A percentile compares a stretch with the other conserved stretches of the same genome.
These are phyloP conservation scores for Parachaetomium inaequale DNA, from an alignment of 495 filamentous ascomycete species.

Conservation along the genomic window DNA sequence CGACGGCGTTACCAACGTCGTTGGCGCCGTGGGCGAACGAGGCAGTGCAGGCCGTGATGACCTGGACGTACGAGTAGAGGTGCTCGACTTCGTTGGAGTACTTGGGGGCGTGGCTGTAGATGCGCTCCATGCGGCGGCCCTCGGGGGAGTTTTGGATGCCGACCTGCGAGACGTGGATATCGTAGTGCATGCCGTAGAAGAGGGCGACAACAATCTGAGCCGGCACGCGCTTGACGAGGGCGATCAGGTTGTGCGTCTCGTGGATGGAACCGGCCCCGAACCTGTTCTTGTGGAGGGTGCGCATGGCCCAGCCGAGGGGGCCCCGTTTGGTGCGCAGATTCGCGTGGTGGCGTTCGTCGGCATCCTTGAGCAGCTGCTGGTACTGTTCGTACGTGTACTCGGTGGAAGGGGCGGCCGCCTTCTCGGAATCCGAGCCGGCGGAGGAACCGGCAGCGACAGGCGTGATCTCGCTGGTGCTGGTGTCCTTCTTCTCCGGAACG, in stretches of 20 bases:
- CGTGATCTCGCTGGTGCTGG: constrained; percentile 32
- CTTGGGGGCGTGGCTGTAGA: constrained; percentile 59
- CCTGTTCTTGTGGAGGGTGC: constrained; percentile 62
- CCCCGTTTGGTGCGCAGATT: constrained; percentile 55
- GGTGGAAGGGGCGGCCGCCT: constrained; percentile 43
- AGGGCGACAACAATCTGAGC: constrained; percentile 52
- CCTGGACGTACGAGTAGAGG: constrained; percentile 70
- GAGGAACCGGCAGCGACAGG: neutral
- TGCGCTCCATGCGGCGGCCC: constrained; percentile 56
- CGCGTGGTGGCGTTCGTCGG: constrained; percentile 48
- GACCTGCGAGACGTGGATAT: constrained; percentile 66
- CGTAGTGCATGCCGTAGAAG: constrained; percentile 68
- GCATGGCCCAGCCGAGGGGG: constrained; percentile 70
- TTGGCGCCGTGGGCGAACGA: constrained; percentile 80
- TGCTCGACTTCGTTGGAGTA: constrained; percentile 76
- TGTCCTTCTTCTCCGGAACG: constrained; percentile 41
- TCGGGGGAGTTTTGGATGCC: constrained; percentile 63
- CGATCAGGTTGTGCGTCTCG: constrained; percentile 61
- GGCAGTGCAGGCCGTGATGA: constrained; percentile 68
- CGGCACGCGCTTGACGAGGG: constrained; percentile 56
- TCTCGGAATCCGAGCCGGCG: constrained; percentile 49
- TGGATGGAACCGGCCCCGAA: constrained; percentile 64
- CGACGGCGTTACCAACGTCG: constrained; percentile 74
- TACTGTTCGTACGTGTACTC: neutral
- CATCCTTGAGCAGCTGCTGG: constrained; percentile 25